Evolutionary conservation across 2,329 filamentous ascomycete species (phyloP), one percentile per base, ranked within the genome.

Genomic region (Colletotrichum cereale): DNA sequence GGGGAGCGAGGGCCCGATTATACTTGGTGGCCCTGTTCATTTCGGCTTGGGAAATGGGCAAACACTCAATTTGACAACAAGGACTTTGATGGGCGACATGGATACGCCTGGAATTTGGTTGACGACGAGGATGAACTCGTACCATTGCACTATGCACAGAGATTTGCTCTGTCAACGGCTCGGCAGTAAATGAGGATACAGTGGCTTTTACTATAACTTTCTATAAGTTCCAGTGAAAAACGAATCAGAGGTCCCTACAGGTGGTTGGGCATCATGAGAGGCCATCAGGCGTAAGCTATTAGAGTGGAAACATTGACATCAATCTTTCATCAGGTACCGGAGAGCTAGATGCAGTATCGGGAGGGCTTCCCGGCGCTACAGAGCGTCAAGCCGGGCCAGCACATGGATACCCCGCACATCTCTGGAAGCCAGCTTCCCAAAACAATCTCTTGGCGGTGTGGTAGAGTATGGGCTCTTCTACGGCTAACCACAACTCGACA

Each of bases 301-400:
- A 40, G 38, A 40, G 2, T 5, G n/a, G n/a, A n/a, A n/a, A n/a
- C n/a, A n/a, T n/a, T n/a, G n/a, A n/a, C n/a, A n/a, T n/a, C n/a
- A n/a, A n/a, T n/a, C n/a, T n/a, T n/a, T 47, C 38, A 29, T 60
- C 21, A 26, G 34, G 55, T 24, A 53, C 38, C 18, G 24, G 21
- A 8, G 38, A 47, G 16, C n/a, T 47, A 21, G 24, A 61, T 66
- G 55, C 55, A 61, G 53, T 55, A 48, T 52, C 64, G 64, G 64
- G 47, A 62, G 26, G 7, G 56, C n/a, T 29, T 34, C 64, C 64
- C 56, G 10, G 29, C 64, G 64, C 64, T 67, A 67, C 64, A 56
- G 64, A 44, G 36, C 12, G 42, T 21, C n/a, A 55, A 60, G 56
- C 64, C 64, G 64, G 64, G 31, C 24, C 44, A 18, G 34, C 24